These are phyloP conservation scores for Fusarium napiforme DNA, from an alignment of 2,329 filamentous ascomycete genomes.

Conservation along the genomic window DNA sequence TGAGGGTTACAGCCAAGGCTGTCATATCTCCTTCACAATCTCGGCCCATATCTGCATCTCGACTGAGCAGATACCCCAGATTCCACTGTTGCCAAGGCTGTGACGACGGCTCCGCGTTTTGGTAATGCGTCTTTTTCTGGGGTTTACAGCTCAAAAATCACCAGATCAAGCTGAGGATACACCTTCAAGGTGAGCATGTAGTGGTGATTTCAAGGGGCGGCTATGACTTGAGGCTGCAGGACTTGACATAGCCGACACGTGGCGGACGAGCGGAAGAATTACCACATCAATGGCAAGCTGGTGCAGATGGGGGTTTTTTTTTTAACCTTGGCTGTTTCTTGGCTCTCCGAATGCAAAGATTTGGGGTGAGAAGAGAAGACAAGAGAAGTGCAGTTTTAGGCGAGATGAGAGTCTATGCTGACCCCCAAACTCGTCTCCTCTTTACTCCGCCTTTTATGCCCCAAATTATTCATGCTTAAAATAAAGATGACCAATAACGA, in stretches of 20 bases:
- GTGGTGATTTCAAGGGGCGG: slow-evolving; percentile 3
- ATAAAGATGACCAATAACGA: background rate
- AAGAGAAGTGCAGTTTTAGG: background rate
- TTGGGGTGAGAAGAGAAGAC: background rate
- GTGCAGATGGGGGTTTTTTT: background rate
- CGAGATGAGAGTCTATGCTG: slow-evolving; percentile 1
- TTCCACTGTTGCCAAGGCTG: slow-evolving; percentile 3
- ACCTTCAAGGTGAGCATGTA: too few species aligned
- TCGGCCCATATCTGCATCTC: background rate
- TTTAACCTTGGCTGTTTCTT: slow-evolving; percentile 13
- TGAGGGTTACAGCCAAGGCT: background rate
- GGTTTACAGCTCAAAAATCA: background rate
- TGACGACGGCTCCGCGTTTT: background rate
- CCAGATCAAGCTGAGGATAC: background rate
- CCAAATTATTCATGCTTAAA: slow-evolving; percentile 28
- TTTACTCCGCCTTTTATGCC: slow-evolving; percentile 13
- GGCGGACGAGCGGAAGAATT: slow-evolving; percentile 25
- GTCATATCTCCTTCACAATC: background rate
- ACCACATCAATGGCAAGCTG: background rate
- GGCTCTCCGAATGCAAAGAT: background rate
- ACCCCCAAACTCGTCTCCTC: background rate
- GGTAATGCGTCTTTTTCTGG: background rate
- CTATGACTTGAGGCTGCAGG: slow-evolving; percentile 3
- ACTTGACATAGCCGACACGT: slow-evolving; percentile 1
- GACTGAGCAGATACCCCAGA: background rate